A percentile compares a stretch with the other conserved stretches of the same genome.
phyloP scores from a whole-genome alignment of 768 basidiomycete species.

The Amanita exitialis region DNA sequence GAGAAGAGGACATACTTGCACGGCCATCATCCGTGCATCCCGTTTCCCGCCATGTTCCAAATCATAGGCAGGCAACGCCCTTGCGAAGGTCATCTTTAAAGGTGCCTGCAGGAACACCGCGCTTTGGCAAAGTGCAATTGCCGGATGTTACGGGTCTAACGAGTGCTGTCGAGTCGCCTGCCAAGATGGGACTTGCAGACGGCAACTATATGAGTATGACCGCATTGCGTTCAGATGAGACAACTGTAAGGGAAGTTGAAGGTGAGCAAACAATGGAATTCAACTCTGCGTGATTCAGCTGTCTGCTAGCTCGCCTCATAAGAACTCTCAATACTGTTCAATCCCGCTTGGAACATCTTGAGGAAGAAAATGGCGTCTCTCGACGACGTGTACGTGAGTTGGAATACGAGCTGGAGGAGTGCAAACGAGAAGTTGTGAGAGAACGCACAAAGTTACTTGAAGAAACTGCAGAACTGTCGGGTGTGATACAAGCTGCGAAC shows the following conservation, averaged over 20 bases:
- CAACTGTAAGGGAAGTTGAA: conserved; percentile 46
- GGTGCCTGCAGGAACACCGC: conserved; percentile 17
- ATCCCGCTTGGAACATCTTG: conserved; percentile 58
- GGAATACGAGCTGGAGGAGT: conserved; percentile 77
- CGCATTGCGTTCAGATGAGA: conserved; percentile 32
- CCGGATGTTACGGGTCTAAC: conserved; percentile 84
- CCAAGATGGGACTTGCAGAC: conserved; percentile 28
- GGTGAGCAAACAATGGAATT: conserved; percentile 27
- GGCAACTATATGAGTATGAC: conserved; percentile 30
- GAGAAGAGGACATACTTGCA: neutral
- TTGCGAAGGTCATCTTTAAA: conserved; percentile 13
- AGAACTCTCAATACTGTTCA: conserved; percentile 56
- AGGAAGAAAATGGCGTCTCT: conserved; percentile 76
- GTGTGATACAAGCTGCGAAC: conserved; percentile 7
- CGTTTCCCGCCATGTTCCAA: conserved; percentile 4
- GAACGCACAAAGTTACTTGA: conserved; percentile 60
- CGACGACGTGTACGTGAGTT: conserved; percentile 78
- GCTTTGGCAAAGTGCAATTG: conserved; percentile 36
- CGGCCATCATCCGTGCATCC: neutral
- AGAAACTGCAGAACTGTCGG: conserved; percentile 33
- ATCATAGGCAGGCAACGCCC: conserved; percentile 11
- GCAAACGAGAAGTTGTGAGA: conserved; percentile 64
- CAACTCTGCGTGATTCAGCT: neutral
- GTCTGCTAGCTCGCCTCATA: conserved; percentile 43
- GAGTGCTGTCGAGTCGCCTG: conserved; percentile 66